Evolutionary conservation across 2,329 filamentous ascomycete species (phyloP).

Genomic region (Paraconiothyrium brasiliense): DNA sequence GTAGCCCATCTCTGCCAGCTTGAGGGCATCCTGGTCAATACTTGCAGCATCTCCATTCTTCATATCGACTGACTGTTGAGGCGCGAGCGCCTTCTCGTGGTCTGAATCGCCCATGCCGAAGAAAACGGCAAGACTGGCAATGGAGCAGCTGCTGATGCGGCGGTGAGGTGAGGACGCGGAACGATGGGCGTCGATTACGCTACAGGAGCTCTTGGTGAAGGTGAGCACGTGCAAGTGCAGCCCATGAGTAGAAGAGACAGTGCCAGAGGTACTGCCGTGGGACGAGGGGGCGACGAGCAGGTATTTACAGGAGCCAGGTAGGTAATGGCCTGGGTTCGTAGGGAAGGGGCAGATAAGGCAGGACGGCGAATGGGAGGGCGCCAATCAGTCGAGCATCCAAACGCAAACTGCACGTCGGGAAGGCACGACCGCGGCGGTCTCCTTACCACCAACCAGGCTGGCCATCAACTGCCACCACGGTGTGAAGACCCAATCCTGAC

Average conservation of each 20-base stretch:
- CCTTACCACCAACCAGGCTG: slow-evolving; percentile 10
- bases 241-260: not conserved
- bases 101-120: slow-evolving; percentile 20
- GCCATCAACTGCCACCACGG: not conserved
- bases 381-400: not conserved
- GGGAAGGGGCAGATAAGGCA: slow-evolving; percentile 8
- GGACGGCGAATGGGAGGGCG: not conserved
- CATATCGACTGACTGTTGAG: slow-evolving; percentile 21
- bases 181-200: slow-evolving; percentile 10
- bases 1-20: slow-evolving; percentile 60
- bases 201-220: slow-evolving; percentile 1
- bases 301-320: slow-evolving; percentile 1
- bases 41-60: slow-evolving; percentile 19
- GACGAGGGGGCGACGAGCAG: not conserved
- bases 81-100: slow-evolving; percentile 26
- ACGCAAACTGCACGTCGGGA: not conserved
- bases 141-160: not conserved
- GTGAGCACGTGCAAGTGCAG: not conserved
- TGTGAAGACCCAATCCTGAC: slow-evolving; percentile 10
- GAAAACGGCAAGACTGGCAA: not conserved
- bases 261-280: not conserved
- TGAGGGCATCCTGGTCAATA: slow-evolving; percentile 53
- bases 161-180: not conserved
- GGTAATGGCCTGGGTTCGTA: not conserved
- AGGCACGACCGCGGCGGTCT: not conserved